Base-by-base conservation (phyloP, 2,329 filamentous ascomycete genomes). In the Aaosphaeria arxii region DNA sequence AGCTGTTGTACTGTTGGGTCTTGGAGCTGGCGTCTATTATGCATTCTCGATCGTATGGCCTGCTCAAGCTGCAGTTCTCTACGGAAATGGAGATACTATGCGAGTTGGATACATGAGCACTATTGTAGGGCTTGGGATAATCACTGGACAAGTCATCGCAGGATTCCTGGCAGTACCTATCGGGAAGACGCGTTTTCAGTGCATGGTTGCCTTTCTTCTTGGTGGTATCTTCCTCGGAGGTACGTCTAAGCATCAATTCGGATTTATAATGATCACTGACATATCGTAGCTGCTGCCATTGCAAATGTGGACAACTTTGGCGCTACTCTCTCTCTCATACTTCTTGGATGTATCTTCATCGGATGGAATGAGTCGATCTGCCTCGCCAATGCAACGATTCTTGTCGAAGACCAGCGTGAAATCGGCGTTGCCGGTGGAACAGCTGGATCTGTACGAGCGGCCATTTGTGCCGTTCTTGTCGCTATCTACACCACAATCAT, bases 401-500 rank as follows among this genome's bases (percentile, higher is more conserved):
- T 68, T 43, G 63, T 65, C 17, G 61, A 66, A 0, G 61, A 69
- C 11, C 63, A 66, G 50, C 53, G 44, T 11, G 71, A 75, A 11
- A 74, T 75, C 40, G 73, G 73, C 30, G 56, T 73, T 6, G 71
- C 73, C 1, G 71, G 66, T 5, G 71, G 72, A n/a, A 50, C 73
- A 7, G 56, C 73, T 5, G 69, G 71, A 2, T 73, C 70, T 3
- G 70, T 74, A 33, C 68, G 72, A 4, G 69, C 71, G 1, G 68
- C 71, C 3, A 70, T 71, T n/a, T 71, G 69, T 30, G 66, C 70
- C 32, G 57, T 75, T 11, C n/a, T 40, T 4, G 29, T 33, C 31
- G 43, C 47, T 13, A 43, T 49, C 44, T 49, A 46, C 33, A 42
- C 28, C 7, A 30, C 43, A 5, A 32, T 49, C 6, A 40, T 49